Conservation (phyloP, 257 asterid species). For the Nicotiana tomentosiformis region DNA sequence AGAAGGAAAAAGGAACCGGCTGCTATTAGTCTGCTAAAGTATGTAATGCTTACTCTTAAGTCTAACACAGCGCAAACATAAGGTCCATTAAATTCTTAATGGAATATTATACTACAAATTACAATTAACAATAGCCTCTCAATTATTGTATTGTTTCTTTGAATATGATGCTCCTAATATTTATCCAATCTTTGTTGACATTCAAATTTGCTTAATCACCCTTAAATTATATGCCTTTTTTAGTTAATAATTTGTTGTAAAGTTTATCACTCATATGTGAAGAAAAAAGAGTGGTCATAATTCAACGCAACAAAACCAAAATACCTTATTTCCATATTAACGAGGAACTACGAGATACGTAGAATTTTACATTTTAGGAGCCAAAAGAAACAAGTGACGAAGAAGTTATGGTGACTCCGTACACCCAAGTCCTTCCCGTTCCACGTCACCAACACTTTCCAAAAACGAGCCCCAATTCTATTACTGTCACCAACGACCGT, state of each 20-base stretch:
- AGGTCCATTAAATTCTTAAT: no score
- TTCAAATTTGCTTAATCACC: no score
- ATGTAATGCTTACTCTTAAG: no score
- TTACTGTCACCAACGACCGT: slow-evolving; percentile 40
- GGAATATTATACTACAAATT: no score
- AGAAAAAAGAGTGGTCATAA: not conserved
- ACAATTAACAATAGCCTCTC: not conserved
- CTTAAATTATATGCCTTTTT: no score
- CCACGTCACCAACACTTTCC: slow-evolving; percentile 4
- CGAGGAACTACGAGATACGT: not conserved
- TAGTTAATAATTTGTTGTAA: not conserved
- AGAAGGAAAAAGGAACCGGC: no score
- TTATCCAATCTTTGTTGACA: no score
- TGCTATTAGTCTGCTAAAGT: no score
- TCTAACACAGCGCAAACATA: no score
- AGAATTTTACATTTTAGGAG: not conserved
- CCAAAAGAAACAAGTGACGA: not conserved
- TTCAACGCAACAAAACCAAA: not conserved
- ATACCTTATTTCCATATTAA: not conserved
- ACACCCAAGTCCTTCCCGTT: slow-evolving; percentile 13
- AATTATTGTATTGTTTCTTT: no score
- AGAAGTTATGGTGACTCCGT: slow-evolving; percentile 30
- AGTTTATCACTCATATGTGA: not conserved
- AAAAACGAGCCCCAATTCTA: slow-evolving; percentile 14
- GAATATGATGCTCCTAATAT: no score